These are phyloP conservation scores for Coemansia nantahalensis DNA, from an alignment of 192 early-diverging fungal species.

Conservation along the genomic window DNA sequence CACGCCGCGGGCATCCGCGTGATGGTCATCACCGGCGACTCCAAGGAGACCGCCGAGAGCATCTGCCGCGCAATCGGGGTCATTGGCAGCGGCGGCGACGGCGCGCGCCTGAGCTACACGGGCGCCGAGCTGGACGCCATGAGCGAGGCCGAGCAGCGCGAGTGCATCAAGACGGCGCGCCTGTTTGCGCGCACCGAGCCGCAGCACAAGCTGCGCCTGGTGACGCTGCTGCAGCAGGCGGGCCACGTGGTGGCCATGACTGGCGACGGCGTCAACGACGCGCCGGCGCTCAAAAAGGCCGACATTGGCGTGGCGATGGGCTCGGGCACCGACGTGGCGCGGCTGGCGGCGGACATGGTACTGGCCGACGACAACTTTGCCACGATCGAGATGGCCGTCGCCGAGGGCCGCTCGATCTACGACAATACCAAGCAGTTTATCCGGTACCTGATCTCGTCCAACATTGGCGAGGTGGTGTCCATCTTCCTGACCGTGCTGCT, in stretches of 20 bases:
- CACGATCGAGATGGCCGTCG: constrained; percentile 95
- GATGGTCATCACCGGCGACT: constrained; percentile 98
- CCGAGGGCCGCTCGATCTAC: constrained; percentile 97
- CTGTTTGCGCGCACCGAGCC: constrained; percentile 97
- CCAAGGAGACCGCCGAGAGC: constrained; percentile 94
- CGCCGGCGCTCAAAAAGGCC: constrained; percentile 94
- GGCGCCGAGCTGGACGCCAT: constrained; percentile 96
- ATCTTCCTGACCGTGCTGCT: constrained; percentile 97
- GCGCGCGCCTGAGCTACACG: constrained; percentile 70
- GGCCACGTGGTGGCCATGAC: constrained; percentile 67
- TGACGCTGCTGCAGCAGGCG: constrained; percentile 80
- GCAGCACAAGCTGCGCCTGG: constrained; percentile 90
- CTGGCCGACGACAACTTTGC: constrained; percentile 99
- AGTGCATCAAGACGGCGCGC: constrained; percentile 69
- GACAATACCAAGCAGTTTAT: constrained; percentile 99
- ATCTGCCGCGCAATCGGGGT: constrained; percentile 96
- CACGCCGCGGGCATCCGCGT: constrained; percentile 94
- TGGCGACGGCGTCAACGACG: constrained; percentile 99
- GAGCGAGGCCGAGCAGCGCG: constrained; percentile 63
- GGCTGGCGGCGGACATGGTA: constrained; percentile 97
- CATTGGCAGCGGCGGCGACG: constrained; percentile 67
- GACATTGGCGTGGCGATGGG: constrained; percentile 99
- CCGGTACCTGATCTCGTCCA: constrained; percentile 95
- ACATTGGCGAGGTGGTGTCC: constrained; percentile 98
- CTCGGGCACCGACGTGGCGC: constrained; percentile 96